A percentile compares a stretch with the other conserved stretches of the same genome.
Conservation (phyloP, 768 basidiomycete species). For the Daedalea quercina region DNA sequence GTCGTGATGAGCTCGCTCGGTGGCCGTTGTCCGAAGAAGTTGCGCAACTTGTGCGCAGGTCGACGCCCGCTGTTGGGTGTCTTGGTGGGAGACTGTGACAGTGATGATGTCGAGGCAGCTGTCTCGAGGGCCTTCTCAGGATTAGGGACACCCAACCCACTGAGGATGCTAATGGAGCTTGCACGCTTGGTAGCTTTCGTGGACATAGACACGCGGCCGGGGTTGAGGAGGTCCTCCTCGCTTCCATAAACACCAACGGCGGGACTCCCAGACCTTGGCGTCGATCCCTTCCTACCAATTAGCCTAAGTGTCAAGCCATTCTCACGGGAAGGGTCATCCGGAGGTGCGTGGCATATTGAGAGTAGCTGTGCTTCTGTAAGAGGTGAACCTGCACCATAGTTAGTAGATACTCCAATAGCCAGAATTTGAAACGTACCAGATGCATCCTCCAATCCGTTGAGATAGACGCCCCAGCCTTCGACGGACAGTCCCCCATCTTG, state of each 20-base stretch:
- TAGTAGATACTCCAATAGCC: neutral
- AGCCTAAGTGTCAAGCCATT: constrained; percentile 71
- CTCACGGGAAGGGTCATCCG: constrained; percentile 73
- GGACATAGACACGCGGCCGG: constrained; percentile 1
- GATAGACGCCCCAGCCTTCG: constrained; percentile 86
- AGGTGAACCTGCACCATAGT: constrained; percentile 46
- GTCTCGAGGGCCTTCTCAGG: constrained; percentile 60
- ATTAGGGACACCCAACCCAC: constrained; percentile 84
- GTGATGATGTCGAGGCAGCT: constrained; percentile 26
- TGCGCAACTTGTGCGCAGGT: constrained; percentile 70
- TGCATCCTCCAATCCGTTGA: constrained; percentile 50
- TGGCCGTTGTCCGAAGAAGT: constrained; percentile 97
- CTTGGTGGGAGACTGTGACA: constrained; percentile 28
- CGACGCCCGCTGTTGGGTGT: constrained; percentile 22
- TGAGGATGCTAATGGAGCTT: constrained; percentile 90
- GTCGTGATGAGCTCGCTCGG: constrained; percentile 96
- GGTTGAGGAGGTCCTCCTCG: constrained; percentile 19
- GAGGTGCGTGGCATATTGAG: constrained; percentile 74
- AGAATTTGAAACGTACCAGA: constrained; percentile 34
- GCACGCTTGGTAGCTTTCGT: constrained; percentile 75
- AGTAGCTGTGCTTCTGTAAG: constrained; percentile 79
- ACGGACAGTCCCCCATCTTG: constrained; percentile 74
- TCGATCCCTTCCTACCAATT: constrained; percentile 25
- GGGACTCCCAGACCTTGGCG: constrained; percentile 24
- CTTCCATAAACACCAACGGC: constrained; percentile 26